Base-by-base conservation (phyloP, 2,329 filamentous ascomycete genomes). In the Fusarium paranaense region DNA sequence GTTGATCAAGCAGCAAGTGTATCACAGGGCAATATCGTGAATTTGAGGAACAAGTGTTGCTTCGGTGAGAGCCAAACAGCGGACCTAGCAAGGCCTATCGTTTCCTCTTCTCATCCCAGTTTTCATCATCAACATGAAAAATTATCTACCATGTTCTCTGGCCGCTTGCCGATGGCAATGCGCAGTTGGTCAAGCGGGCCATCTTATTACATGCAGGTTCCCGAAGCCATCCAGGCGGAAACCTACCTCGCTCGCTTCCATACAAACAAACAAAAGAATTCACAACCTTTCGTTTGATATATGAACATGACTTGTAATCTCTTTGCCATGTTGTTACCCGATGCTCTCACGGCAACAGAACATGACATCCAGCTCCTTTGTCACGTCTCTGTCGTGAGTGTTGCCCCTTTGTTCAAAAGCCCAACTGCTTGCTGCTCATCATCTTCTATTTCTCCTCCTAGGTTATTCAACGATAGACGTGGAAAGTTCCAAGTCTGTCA, bases 391-490 rank as follows among this genome's bases (percentile, higher is more conserved):
- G 14, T 5, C 4, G 18, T 52, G 27, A 52, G 6, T 32, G 45
- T 14, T 52, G 18, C 47, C 47, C 6, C 18, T 52, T 32, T 52
- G 47, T 52, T 32, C 6, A 32, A 52, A 9, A 52, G 47, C 11
- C 0, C 47, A 20, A 32, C 47, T 30, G 4, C 27, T 32, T 32
- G 6, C 27, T n/a, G 18, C 18, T 52, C 5, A 1, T 2, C 14
- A 30, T 20, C 18, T 14, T 2, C 2, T 32, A 8, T 18, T 30
- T n/a, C 45, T 0, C 20, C 18, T 14, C 47, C 27, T 5, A 2
- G 5, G 9, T 20, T 7, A n/a, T 8, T 20, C 18, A 4, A 9
- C 11, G 0, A n/a, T 9, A 32, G 6, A 52, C 10, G 1, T 0
- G 5, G 18, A 9, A n/a, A 50, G 7, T 3, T 30, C 6, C 16